phyloP scores from a whole-genome alignment of 148 eudicot species.

The Linanthus parryae region DNA sequence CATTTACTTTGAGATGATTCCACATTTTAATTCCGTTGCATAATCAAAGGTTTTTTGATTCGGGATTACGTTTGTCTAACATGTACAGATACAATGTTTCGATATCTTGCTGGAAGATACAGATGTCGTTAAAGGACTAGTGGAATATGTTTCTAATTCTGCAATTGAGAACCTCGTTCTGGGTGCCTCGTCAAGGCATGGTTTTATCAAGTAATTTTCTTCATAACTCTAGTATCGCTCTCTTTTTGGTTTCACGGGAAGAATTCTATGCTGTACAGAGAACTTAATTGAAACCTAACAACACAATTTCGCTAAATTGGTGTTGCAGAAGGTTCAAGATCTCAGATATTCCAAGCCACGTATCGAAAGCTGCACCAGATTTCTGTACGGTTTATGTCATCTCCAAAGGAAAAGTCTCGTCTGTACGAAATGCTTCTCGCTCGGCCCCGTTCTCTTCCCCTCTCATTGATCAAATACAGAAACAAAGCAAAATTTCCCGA shows the following conservation, averaged over 20 bases:
- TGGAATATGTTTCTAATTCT: constrained; percentile 35
- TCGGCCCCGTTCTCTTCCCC: constrained; percentile 63
- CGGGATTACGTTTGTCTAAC: too few relatives aligned
- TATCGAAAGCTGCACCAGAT: constrained; percentile 68
- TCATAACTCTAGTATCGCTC: background rate
- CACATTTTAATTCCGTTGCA: background rate
- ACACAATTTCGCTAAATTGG: background rate
- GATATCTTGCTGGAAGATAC: constrained; percentile 54
- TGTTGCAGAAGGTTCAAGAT: constrained; percentile 48
- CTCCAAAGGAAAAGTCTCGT: constrained; percentile 69
- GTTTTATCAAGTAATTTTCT: constrained; percentile 33
- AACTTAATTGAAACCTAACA: too few relatives aligned
- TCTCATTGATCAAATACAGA: constrained; percentile 35
- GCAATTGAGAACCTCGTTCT: constrained; percentile 40
- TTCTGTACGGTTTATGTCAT: constrained; percentile 84
- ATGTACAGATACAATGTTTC: constrained; percentile 17
- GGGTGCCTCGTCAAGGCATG: constrained; percentile 44
- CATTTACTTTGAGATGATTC: too few relatives aligned
- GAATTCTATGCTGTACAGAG: background rate
- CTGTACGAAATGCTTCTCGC: constrained; percentile 55
- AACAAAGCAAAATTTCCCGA: constrained; percentile 24
- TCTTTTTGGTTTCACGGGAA: background rate
- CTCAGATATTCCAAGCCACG: constrained; percentile 52
- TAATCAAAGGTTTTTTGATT: background rate
- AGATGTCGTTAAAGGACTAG: constrained; percentile 47